These are phyloP conservation scores for Saccharomyces hybrid DNA, from an alignment of 1,139 yeast genomes.

Conservation along the genomic window DNA sequence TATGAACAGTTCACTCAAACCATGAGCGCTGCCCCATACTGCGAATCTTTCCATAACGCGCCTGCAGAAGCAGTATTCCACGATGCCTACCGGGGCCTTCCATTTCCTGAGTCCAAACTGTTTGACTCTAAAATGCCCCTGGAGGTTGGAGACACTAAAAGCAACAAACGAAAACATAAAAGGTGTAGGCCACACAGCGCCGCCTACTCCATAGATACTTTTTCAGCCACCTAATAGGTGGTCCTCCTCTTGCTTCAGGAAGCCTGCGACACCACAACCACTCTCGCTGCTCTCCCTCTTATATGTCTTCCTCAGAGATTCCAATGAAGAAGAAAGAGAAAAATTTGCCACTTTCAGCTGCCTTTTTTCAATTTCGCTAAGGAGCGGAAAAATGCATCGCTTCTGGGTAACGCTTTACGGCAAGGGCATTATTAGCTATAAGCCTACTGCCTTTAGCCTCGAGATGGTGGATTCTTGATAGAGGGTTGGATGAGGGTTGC, in stretches of 20 bases:
- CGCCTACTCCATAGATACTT: neutral
- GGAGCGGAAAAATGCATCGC: neutral
- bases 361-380: neutral
- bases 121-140: neutral
- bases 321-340: neutral
- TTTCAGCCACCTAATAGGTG: neutral
- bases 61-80: neutral
- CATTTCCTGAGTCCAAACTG: neutral
- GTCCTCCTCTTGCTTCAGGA: neutral
- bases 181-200: neutral
- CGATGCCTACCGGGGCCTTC: neutral
- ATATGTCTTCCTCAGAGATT: neutral
- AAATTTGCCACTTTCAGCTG: neutral
- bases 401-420: neutral
- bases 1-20: neutral
- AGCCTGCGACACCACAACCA: neutral
- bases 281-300: neutral
- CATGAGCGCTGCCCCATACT: neutral
- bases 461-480: neutral
- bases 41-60: neutral
- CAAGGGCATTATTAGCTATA: neutral
- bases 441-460: neutral
- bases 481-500: neutral
- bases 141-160: neutral
- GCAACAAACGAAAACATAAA: neutral